Evolutionary conservation across 176 grass and related monocot genomes (phyloP), one percentile per base, ranked within the genome.

Genomic region (Triticum dicoccoides): DNA sequence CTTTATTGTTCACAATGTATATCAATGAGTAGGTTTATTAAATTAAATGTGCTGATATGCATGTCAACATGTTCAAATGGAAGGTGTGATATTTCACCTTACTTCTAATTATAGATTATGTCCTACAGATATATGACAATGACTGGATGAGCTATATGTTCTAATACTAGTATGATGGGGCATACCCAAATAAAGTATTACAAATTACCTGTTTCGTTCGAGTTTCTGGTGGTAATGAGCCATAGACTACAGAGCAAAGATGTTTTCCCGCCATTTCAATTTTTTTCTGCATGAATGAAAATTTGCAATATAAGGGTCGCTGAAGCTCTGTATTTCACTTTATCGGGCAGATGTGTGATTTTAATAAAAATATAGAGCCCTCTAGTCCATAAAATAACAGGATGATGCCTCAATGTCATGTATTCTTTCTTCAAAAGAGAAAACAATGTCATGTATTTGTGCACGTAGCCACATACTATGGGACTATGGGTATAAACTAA

Each of bases 201-300:
- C 6, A 80, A 51, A 18, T 38, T 90, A 95, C 96, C 93, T 98
- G 96, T 73, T 95, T 98, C 18, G 93, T 98, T 86, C 93, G 92
- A 88, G 96, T 98, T 89, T 92, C 93, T 78, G 96, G 93, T 61
- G 96, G 96, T 88, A 98, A 84, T 79, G 96, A 98, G 77, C 96
- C 96, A 88, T 98, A 98, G 80, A 98, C 96, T 75, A 98, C 91
- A 88, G 96, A 95, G 59, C 96, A 98, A 62, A 98, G 86, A 92
- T 96, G 96, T 1, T 98, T 96, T 69, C 96, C 90, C 32, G 68
- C 82, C 78, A 30, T 85, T 92, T 98, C 93, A 84, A 98, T 91
- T 88, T 88, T 94, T 90, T 89, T 98, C 96, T 98, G 77, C 76
- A 87, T 45, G 58, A 41, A 34, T 8, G 30, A 66, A 89, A 79